Percentiles rank a stretch among this genome's conserved stretches.
These are phyloP conservation scores for Mortierella sp. DNA, from an alignment of 371 early-diverging fungal genomes.

Conservation along the genomic window DNA sequence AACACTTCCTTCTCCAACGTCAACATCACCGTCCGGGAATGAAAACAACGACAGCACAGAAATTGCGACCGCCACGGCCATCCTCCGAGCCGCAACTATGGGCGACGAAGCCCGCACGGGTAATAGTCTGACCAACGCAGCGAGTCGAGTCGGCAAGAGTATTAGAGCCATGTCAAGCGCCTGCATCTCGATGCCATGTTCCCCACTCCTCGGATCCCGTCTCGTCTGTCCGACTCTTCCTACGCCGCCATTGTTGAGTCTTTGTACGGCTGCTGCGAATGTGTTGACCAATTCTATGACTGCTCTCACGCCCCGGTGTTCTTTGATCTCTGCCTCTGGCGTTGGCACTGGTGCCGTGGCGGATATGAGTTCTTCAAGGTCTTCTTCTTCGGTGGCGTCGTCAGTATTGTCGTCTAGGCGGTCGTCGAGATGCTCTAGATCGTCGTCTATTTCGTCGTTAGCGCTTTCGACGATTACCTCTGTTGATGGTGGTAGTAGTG, in stretches of 20 bases:
- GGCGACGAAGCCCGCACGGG: not conserved
- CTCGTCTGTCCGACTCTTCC: slow-evolving; percentile 21
- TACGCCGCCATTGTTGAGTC: slow-evolving; percentile 30
- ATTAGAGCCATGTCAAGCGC: slow-evolving; percentile 10
- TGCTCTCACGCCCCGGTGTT: slow-evolving; percentile 6
- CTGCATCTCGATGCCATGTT: slow-evolving; percentile 56
- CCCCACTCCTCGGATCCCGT: slow-evolving; percentile 40
- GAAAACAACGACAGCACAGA: not conserved
- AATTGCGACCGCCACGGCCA: not conserved
- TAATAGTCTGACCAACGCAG: not conserved
- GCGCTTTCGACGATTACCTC: not conserved
- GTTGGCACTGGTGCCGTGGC: not conserved
- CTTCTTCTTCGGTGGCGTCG: slow-evolving; percentile 2
- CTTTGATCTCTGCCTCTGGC: not conserved
- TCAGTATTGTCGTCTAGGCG: slow-evolving; percentile 6
- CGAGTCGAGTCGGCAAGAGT: not conserved
- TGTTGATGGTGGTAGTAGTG: not conserved
- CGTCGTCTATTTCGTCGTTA: slow-evolving; percentile 21
- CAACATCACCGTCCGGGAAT: not conserved
- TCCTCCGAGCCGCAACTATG: not conserved
- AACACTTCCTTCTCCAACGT: not conserved
- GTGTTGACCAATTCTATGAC: slow-evolving; percentile 12
- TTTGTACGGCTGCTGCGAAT: slow-evolving; percentile 32
- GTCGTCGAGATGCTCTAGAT: not conserved
- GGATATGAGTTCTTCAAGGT: not conserved